Conservation (phyloP, 495 filamentous ascomycete genomes). For the Bacidia gigantensis region DNA sequence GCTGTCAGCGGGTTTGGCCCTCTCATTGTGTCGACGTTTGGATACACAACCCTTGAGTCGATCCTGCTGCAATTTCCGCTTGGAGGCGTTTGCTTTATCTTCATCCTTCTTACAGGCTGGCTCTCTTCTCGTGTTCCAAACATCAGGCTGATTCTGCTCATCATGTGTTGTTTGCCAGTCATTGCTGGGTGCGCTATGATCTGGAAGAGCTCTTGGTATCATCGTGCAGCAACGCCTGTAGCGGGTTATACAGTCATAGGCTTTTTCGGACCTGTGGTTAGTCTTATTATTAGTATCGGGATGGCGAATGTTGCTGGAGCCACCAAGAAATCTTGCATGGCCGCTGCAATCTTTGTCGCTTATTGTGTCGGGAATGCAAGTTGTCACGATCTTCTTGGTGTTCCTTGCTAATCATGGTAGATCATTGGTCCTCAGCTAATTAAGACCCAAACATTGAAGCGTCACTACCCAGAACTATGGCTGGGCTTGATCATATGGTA, state of each 20-base stretch:
- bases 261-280: constrained; percentile 54
- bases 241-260: constrained; percentile 57
- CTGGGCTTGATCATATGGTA: constrained; percentile 57
- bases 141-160: constrained; percentile 48
- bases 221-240: constrained; percentile 48
- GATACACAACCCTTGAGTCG: constrained; percentile 40
- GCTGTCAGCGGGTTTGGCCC: constrained; percentile 66
- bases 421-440: constrained; percentile 63
- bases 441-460: constrained; percentile 40
- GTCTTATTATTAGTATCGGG: constrained; percentile 50
- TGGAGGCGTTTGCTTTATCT: constrained; percentile 47
- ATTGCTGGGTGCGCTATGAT: constrained; percentile 63
- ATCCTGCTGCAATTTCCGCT: constrained; percentile 65
- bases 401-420: constrained; percentile 6
- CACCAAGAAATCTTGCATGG: constrained; percentile 66
- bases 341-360: constrained; percentile 57
- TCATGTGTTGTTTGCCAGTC: constrained; percentile 52
- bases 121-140: constrained; percentile 45
- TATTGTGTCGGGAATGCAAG: constrained; percentile 51
- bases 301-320: constrained; percentile 63
- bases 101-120: constrained; percentile 51
- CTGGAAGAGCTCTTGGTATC: constrained; percentile 54
- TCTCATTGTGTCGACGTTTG: constrained; percentile 61
- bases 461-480: constrained; percentile 62
- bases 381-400: not conserved